phyloP scores from a whole-genome alignment of 2,329 filamentous ascomycete genomes.

The Fusarium caatingaense region DNA sequence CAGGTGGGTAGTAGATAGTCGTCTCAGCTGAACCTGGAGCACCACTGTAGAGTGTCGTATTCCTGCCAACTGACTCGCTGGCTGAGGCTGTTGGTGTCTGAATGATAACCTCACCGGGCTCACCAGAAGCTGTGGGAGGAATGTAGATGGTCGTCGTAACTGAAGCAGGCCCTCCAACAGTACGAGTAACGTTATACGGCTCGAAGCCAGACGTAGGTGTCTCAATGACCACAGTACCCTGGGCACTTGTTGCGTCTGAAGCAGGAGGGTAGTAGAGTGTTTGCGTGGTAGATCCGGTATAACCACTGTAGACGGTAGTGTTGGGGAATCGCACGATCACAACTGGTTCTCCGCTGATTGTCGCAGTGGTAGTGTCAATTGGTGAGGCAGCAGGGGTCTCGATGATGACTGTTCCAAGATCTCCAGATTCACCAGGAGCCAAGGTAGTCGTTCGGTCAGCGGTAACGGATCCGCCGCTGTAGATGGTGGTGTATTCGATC shows the following conservation, averaged over 20 bases:
- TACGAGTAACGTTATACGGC: conserved; percentile 3
- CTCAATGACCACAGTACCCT: conserved; percentile 2
- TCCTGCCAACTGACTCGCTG: background rate
- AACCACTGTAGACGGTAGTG: background rate
- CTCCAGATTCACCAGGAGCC: background rate
- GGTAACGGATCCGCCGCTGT: background rate
- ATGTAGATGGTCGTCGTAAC: background rate
- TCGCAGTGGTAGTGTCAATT: background rate
- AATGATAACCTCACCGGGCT: conserved; percentile 10
- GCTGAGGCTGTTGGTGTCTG: conserved; percentile 1
- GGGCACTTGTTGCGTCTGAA: background rate
- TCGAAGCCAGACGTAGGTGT: conserved; percentile 2
- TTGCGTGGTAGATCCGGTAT: background rate
- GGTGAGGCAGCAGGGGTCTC: background rate
- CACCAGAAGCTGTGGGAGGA: conserved; percentile 4
- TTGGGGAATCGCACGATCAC: background rate
- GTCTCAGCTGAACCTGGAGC: background rate
- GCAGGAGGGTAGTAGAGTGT: background rate
- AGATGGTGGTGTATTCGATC: background rate
- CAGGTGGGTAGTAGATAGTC: conserved; percentile 15
- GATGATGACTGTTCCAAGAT: conserved; percentile 3
- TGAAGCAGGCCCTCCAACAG: conserved; percentile 7
- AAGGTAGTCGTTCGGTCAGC: background rate
- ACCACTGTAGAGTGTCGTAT: conserved; percentile 8
- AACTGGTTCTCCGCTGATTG: background rate